Evolutionary conservation across 1,284 basidiomycete genomes (phyloP), one percentile per base, ranked within the genome.

Genomic region (Hortiboletus rubellus): DNA sequence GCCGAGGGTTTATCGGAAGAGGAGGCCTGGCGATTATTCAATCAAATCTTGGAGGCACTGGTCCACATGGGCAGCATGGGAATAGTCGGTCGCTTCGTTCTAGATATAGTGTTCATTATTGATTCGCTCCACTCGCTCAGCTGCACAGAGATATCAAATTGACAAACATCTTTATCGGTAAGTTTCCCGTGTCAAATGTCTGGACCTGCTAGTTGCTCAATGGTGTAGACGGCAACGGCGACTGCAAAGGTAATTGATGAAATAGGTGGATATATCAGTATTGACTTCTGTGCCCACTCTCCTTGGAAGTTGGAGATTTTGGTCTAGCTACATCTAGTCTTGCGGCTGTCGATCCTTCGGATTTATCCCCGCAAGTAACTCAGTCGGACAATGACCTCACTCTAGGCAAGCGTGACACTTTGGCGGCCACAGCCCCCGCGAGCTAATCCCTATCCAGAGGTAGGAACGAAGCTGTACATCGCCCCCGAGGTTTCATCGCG

Each of bases 71-170:
- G 91, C 15, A 87, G 85, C 31, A 79, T 93, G 47, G 91, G 92
- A 30, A 96, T 98, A 63, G 89, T 87, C 46, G 46, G 49, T 52
- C 12, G 33, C 10, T 52, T 57, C 18, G 8, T 42, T 49, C 44
- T 37, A 9, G n/a, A 31, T 36, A 3, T 27, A 2, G 3, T 27
- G 27, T 42, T 27, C 17, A 12, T 5, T 42, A 38, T 45, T 65
- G 11, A 67, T 42, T 5, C 11, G 5, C 11, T 40, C 22, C 17
- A 37, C 30, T 9, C 57, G 30, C 22, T 14, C 58, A 87, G 85
- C 72, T 98, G 31, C 95, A 98, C 75, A 83, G 96, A 47, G 96
- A 98, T 71, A 91, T 96, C 72, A 97, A 96, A 70, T 77, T 93
- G 15, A 91, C 90, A 0, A 96, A 96, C 66, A 94, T 96, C 59